Percentiles rank a stretch among this genome's conserved stretches.
Evolutionary conservation across 2,329 filamentous ascomycete species (phyloP).

Genomic region (Fusarium vanettenii): DNA sequence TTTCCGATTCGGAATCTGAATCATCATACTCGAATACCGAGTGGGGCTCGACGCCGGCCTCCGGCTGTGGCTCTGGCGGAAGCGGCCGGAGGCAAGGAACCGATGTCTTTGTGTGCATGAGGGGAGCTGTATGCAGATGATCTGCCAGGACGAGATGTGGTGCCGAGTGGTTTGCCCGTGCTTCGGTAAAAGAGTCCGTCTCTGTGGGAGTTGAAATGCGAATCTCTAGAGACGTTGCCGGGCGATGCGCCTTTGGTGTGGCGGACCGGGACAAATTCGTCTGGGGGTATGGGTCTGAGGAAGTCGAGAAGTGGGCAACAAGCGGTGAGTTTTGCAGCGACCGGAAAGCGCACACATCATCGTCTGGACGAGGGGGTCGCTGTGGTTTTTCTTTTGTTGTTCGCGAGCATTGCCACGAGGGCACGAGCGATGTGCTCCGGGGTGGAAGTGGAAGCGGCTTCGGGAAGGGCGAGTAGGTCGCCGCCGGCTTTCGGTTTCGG

Average conservation of each 20-base stretch:
- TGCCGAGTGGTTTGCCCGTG: conserved; percentile 38
- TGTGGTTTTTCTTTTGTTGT: conserved; percentile 39
- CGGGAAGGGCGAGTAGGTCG: conserved; percentile 57
- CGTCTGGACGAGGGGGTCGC: conserved; percentile 46
- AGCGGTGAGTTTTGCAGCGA: conserved; percentile 26
- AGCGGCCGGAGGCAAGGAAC: conserved; percentile 40
- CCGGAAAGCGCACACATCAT: conserved; percentile 33
- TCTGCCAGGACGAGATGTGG: conserved; percentile 34
- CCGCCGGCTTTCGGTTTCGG: conserved; percentile 39
- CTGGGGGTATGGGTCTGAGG: conserved; percentile 20
- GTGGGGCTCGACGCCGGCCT: conserved; percentile 37
- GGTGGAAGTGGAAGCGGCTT: conserved; percentile 52
- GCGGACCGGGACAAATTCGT: conserved; percentile 24
- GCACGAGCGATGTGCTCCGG: conserved; percentile 39
- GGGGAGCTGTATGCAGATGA: conserved; percentile 26
- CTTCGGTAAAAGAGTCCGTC: conserved; percentile 28
- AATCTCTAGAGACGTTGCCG: conserved; percentile 28
- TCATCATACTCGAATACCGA: conserved; percentile 65
- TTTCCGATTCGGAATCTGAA: conserved; percentile 52
- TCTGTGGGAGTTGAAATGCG: conserved; percentile 17
- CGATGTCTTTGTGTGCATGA: conserved; percentile 45
- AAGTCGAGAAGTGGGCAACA: conserved; percentile 25
- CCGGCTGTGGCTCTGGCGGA: conserved; percentile 37
- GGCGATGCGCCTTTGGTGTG: conserved; percentile 29
- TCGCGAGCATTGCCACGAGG: conserved; percentile 46